Base-by-base conservation (phyloP, 208 protist species). In the Crithidia mellificae region DNA sequence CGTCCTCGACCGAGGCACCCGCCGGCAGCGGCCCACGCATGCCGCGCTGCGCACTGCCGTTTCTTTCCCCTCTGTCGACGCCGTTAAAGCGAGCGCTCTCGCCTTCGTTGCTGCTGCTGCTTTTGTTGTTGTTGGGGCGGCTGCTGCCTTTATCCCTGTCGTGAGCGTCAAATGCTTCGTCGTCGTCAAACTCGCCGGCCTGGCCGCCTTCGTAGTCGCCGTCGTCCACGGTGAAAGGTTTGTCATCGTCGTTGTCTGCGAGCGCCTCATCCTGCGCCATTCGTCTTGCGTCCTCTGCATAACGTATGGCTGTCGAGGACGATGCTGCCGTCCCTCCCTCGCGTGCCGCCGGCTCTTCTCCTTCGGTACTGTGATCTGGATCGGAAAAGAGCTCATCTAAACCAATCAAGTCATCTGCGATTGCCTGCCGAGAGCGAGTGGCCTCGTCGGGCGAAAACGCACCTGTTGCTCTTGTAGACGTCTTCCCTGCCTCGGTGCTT, bases 341-440 rank as follows among this genome's bases (percentile, higher is more conserved):
- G 34, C 34, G 34, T 38, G 39, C 57, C 2, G 57, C 41, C 46
- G 2, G n/a, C 49, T 39, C 15, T 22, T 20, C 41, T 47, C 0
- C 4, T 17, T 22, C 47, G 17, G 11, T 8, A 20, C 25, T n/a
- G 2, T 6, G 17, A 1, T 59, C 29, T 19, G 53, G 32, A 5
- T 34, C 64, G 1, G 24, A 19, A 24, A 56, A 34, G 20, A 79
- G 32, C 0, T 25, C 43, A 0, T 79, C 74, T 20, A 79, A 24
- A 15, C 27, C 74, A 36, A 79, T 68, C 30, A 79, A 27, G 9
- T 79, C 74, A 22, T 79, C 74, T 24, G 44, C 8, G 6, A 79
- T 24, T 0, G 66, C 65, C 50, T 59, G 73, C 46, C 55, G 27
- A 19, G 73, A 68, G 1, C 17, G 29, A 6, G 51, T 30, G 1